phyloP scores from a whole-genome alignment of 805 yeast genomes.

The Sugiyamaella mastotermitis region DNA sequence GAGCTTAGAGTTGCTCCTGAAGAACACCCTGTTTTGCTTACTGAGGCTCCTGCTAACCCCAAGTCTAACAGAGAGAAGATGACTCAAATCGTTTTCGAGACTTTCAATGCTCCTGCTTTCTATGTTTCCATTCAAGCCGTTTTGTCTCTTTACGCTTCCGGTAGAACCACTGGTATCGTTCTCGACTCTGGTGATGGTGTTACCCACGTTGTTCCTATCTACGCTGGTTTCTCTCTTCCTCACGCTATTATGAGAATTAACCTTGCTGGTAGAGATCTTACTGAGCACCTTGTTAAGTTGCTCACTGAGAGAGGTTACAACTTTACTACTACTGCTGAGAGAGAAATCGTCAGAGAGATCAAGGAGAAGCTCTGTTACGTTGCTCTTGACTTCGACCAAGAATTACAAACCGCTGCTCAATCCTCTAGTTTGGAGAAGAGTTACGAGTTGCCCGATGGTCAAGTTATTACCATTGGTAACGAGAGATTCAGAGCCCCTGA shows the following conservation, averaged over 20 bases:
- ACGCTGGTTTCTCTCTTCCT: conserved; percentile 78
- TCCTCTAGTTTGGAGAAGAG: conserved; percentile 19
- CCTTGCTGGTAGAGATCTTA: conserved; percentile 81
- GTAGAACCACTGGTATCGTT: conserved; percentile 85
- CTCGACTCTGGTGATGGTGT: conserved; percentile 94
- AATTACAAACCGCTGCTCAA: conserved; percentile 17
- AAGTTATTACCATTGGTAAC: conserved; percentile 52
- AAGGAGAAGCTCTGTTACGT: conserved; percentile 73
- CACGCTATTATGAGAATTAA: conserved; percentile 68
- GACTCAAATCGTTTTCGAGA: conserved; percentile 65
- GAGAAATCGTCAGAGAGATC: conserved; percentile 70
- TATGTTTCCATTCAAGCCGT: conserved; percentile 72
- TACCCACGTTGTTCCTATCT: conserved; percentile 80
- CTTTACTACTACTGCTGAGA: conserved; percentile 67
- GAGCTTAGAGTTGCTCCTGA: conserved; percentile 55
- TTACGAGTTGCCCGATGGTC: conserved; percentile 83
- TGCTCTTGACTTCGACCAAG: conserved; percentile 55
- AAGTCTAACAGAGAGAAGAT: conserved; percentile 49
- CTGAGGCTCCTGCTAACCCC: conserved; percentile 87
- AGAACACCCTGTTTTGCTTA: conserved; percentile 81
- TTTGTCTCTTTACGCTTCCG: conserved; percentile 77
- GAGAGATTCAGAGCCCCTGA: conserved; percentile 76
- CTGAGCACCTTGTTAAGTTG: conserved; percentile 64
- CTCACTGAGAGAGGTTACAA: conserved; percentile 64
- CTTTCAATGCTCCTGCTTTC: conserved; percentile 70